These are phyloP conservation scores for Myxozyma melibiosi DNA, from an alignment of 805 yeast species.

Conservation along the genomic window DNA sequence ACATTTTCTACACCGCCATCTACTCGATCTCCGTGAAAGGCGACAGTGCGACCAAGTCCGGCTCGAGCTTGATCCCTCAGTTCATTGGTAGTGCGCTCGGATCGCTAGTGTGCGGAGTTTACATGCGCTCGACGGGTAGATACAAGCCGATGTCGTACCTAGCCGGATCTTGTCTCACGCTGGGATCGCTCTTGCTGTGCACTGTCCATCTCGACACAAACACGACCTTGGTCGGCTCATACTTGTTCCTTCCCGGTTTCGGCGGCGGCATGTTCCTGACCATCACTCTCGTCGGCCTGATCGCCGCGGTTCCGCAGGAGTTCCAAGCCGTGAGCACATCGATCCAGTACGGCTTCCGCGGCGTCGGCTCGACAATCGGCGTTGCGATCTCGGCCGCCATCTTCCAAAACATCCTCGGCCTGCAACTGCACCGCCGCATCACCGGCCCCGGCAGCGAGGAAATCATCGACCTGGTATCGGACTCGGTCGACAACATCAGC, in stretches of 20 bases:
- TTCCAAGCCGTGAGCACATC: constrained; percentile 88
- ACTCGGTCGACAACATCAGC: constrained; percentile 20
- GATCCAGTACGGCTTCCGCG: constrained; percentile 82
- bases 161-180: constrained; percentile 48
- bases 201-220: constrained; percentile 27
- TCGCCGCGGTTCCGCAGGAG: constrained; percentile 68
- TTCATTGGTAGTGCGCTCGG: constrained; percentile 72
- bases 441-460: constrained; percentile 28
- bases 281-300: constrained; percentile 69
- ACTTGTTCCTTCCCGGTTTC: constrained; percentile 54
- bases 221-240: constrained; percentile 45
- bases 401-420: constrained; percentile 50
- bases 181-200: constrained; percentile 51
- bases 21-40: constrained; percentile 59
- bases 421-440: constrained; percentile 31
- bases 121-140: constrained; percentile 67
- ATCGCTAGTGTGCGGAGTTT: constrained; percentile 64
- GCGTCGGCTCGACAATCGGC: constrained; percentile 82
- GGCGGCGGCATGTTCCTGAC: constrained; percentile 71
- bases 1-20: constrained; percentile 70
- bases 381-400: constrained; percentile 63
- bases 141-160: constrained; percentile 54
- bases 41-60: constrained; percentile 57
- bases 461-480: constrained; percentile 22
- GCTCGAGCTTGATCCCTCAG: constrained; percentile 53